Base-by-base conservation (phyloP, 2,329 filamentous ascomycete genomes). In the Neurospora crassa region DNA sequence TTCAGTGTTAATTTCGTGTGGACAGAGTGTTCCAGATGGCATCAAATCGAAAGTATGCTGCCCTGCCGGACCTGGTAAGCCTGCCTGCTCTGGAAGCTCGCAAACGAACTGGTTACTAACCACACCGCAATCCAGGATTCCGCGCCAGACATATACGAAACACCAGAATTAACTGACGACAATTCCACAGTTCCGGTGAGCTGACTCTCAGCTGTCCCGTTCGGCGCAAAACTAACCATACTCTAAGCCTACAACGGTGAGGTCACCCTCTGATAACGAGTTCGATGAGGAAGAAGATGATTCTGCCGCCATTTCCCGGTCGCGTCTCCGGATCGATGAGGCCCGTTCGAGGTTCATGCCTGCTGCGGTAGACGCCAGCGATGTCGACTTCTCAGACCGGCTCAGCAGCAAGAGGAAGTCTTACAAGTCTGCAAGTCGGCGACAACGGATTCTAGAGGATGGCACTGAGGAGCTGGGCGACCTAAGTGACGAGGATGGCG, bases 71-170 rank as follows among this genome's bases (percentile, higher is more conserved):
- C 79, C 82, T 96, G 80, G 92, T 94, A 83, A 74, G 80, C 74
- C 7, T 8, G 11, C 41, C 40, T 20, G n/a, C 37, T 59, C 14
- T 18, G 14, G 63, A 70, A 29, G 18, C 69, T 11, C 40, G 18
- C 69, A 68, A 67, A 53, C 69, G 40, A 70, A 67, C 42, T 53
- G 68, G 24, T 63, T 40, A 72, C 74, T 71, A 72, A 74, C 72
- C 69, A 72, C 69, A 41, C 42, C 47, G 76, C 29, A 34, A 40
- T 40, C 70, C 75, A 96, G 92, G 94, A 97, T 82, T 92, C 91
- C 70, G 94, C 94, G 40, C 94, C 94, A 75, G 96, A 98, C 79
- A 93, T 97, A 77, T 98, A 97, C 84, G 95, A 98, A 82, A 98
- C 96, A 18, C 94, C 95, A 75, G 94, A 97, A 71, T 84, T 97